phyloP scores from a whole-genome alignment of 2,329 filamentous ascomycete species.

The Dactylellina leptospora region DNA sequence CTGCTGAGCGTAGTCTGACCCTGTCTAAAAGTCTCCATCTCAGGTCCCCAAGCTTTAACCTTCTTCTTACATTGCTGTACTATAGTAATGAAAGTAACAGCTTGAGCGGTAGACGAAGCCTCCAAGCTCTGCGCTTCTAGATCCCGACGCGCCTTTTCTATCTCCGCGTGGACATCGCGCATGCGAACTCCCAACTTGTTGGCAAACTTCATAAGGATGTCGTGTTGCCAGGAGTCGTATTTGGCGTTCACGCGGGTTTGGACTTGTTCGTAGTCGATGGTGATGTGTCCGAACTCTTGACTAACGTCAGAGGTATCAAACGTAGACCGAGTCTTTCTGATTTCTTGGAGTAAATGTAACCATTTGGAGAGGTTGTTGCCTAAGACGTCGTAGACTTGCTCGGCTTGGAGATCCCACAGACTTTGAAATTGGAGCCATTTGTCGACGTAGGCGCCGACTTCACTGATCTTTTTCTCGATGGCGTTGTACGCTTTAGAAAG shows the following conservation, averaged over 20 bases:
- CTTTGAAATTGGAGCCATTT: slow-evolving; percentile 99
- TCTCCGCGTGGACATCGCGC: slow-evolving; percentile 89
- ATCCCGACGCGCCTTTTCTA: slow-evolving; percentile 87
- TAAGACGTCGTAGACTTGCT: slow-evolving; percentile 90
- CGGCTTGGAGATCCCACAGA: slow-evolving; percentile 94
- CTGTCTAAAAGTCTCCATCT: slow-evolving; percentile 94
- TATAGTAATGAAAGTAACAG: slow-evolving; percentile 97
- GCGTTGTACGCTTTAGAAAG: slow-evolving; percentile 82
- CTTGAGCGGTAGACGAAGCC: slow-evolving; percentile 92
- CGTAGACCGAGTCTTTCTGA: slow-evolving; percentile 90
- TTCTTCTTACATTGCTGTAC: slow-evolving; percentile 96
- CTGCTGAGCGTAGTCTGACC: slow-evolving; percentile 90
- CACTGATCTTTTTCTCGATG: slow-evolving; percentile 81
- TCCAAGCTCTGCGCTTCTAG: slow-evolving; percentile 92
- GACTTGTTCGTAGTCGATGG: slow-evolving; percentile 97
- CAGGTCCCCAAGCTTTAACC: slow-evolving; percentile 91
- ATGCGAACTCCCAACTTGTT: slow-evolving; percentile 86
- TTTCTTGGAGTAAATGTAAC: slow-evolving; percentile 95
- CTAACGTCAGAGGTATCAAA: slow-evolving; percentile 97
- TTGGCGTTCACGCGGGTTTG: slow-evolving; percentile 99
- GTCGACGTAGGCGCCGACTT: slow-evolving; percentile 86
- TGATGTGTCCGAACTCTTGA: slow-evolving; percentile 89
- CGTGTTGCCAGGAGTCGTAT: slow-evolving; percentile 99
- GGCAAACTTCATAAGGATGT: slow-evolving; percentile 93
- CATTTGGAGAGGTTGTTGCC: slow-evolving; percentile 91